Evolutionary conservation across 1,284 basidiomycete genomes (phyloP), one percentile per base, ranked within the genome.

Genomic region (Malassezia nana): DNA sequence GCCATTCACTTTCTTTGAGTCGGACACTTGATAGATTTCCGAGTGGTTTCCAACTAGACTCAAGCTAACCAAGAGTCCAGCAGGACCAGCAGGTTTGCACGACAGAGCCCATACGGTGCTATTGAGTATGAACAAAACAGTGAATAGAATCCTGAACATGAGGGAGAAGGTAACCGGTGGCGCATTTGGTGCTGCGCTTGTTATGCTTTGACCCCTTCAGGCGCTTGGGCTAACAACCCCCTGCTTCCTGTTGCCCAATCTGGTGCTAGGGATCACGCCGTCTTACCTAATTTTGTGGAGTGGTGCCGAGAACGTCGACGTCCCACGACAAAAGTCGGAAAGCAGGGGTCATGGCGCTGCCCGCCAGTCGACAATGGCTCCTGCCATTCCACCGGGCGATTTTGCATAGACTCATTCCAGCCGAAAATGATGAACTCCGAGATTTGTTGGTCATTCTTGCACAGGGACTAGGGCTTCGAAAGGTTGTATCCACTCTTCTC

Each of bases 401-500:
- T 22, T 55, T 73, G 30, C 48, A 59, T 25, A 62, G 64, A 24
- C 58, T 73, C 13, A 56, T 73, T 13, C 67, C 70, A 1, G 55
- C 33, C 15, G 69, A 70, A 18, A 59, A 65, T 40, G 58, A 60
- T 9, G 65, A 72, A 38, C 59, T 66, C 29, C 62, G 66, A n/a
- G 69, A 73, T 41, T 88, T 91, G 60, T 59, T 71, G 10, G 56
- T 66, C 45, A 60, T 74, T 46, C 44, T 71, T 2, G 70, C 66
- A 3, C 52, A 63, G 4, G 71, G 71, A 7, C 55, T 74, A 2
- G 71, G 71, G 10, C 57, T 74, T 18, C 62, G 69, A 18, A 48
- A 67, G 13, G 60, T 72, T 35, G 58, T 72, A 18, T 62, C 66
- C 24, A 65, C 65, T 0, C 46, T 74, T 9, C 52, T 74, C n/a